Percentiles rank a stretch among this genome's conserved stretches.
These are phyloP conservation scores for Barnettozyma hawaiiensis DNA, from an alignment of 1,139 yeast species.

Conservation along the genomic window DNA sequence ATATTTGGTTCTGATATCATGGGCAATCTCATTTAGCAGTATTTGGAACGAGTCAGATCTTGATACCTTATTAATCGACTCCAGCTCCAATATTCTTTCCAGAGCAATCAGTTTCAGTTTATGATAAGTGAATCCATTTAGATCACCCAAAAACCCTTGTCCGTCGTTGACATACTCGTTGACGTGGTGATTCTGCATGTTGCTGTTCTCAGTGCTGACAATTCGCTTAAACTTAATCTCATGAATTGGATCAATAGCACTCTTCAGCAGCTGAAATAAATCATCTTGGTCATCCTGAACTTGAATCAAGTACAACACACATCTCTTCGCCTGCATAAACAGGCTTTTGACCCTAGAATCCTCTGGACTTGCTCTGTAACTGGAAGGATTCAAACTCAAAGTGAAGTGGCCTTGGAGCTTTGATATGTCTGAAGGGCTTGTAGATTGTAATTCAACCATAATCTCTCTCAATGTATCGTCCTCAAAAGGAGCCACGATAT, in stretches of 20 bases:
- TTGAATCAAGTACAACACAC: conserved; percentile 71
- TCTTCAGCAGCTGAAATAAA: conserved; percentile 64
- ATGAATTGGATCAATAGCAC: conserved; percentile 64
- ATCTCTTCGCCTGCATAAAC: conserved; percentile 76
- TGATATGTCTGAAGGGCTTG: conserved; percentile 38
- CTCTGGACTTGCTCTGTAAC: conserved; percentile 32
- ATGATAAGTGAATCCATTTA: conserved; percentile 47
- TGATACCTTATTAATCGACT: conserved; percentile 57
- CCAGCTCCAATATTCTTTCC: conserved; percentile 72
- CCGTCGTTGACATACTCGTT: conserved; percentile 26
- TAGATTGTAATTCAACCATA: conserved; percentile 36
- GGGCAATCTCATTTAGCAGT: conserved; percentile 74
- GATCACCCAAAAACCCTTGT: conserved; percentile 25
- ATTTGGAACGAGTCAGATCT: conserved; percentile 74
- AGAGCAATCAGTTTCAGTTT: conserved; percentile 74
- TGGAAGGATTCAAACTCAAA: conserved; percentile 45
- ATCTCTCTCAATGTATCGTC: conserved; percentile 56
- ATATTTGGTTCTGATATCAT: conserved; percentile 76
- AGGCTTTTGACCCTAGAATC: conserved; percentile 47
- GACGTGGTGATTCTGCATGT: conserved; percentile 25
- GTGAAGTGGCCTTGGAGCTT: conserved; percentile 29
- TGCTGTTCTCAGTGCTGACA: conserved; percentile 42
- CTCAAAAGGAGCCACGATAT: conserved; percentile 40
- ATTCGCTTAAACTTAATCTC: conserved; percentile 58
- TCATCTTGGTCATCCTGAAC: conserved; percentile 71